Conservation (phyloP, 2,329 filamentous ascomycete genomes). For the Aspergillus sclerotialis region DNA sequence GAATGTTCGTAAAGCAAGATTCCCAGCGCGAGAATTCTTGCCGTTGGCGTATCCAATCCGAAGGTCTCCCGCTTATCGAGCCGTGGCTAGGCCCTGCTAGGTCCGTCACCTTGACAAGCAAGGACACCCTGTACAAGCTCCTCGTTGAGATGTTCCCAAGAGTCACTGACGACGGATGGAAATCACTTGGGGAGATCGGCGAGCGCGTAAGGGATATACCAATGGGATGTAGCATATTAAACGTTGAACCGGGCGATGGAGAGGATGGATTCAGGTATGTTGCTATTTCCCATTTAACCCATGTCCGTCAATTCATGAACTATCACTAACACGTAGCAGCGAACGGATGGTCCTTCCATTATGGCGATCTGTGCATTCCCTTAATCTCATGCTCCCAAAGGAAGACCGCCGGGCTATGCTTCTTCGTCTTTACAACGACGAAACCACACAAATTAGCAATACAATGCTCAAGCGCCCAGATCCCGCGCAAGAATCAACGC, state of each 20-base stretch:
- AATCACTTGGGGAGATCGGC: conserved; percentile 77
- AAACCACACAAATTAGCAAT: conserved; percentile 74
- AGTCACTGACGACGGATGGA: conserved; percentile 66
- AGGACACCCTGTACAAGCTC: conserved; percentile 72
- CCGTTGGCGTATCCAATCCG: conserved; percentile 90
- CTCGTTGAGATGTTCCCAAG: conserved; percentile 97
- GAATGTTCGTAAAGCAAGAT: conserved; percentile 99
- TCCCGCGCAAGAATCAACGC: conserved; percentile 7
- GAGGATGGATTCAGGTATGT: conserved; percentile 52
- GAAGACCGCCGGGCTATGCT: conserved; percentile 92
- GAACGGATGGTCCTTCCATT: conserved; percentile 85
- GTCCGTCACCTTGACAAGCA: conserved; percentile 66
- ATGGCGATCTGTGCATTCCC: conserved; percentile 84
- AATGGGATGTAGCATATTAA: conserved; percentile 88
- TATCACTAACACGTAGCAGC: conserved; percentile 17
- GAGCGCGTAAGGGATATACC: conserved; percentile 70
- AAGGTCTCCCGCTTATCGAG: conserved; percentile 85
- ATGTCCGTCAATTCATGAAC: background rate
- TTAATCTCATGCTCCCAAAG: conserved; percentile 98
- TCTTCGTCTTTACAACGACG: conserved; percentile 83
- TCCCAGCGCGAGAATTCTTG: conserved; percentile 79
- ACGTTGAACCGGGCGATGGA: conserved; percentile 65
- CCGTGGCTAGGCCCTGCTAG: conserved; percentile 78
- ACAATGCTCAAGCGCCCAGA: conserved; percentile 24
- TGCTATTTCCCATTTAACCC: background rate